Evolutionary conservation across 306 rosid species (phyloP), one percentile per base, ranked within the genome.

Genomic region (Cucumis hystrix): DNA sequence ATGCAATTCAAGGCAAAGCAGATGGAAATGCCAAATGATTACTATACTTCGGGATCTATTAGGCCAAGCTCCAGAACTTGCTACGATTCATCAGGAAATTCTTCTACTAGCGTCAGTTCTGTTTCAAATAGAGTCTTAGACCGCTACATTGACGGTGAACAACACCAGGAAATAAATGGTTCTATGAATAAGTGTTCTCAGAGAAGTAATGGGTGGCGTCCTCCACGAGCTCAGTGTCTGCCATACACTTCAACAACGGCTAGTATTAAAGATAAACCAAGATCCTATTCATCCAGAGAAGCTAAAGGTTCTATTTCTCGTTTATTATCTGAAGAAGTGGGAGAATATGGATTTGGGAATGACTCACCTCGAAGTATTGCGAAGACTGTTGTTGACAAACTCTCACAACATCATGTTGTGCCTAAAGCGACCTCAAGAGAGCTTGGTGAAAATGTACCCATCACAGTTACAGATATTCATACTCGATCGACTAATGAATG

Each of bases 131-230:
- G 83, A 78, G 57, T 89, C 76, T 78, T 92, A 75, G 98, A 92
- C 81, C 96, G 97, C 78, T 95, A 83, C 78, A 92, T 95, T 69
- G 99, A 92, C 52, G 97, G 97, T 76, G 99, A 95, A 82, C 98
- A 88, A 85, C 92, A 85, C 75, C 87, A 86, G 77, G 93, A 82
- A 79, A 83, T 79, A 54, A 82, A 78, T 75, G 87, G 79, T 74
- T 68, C 83, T 20, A 80, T 83, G 78, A 86, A 63, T 82, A 81
- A 23, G 79, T 81, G 7, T 74, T 80, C 86, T 40, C 89, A 86
- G 67, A 84, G 84, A 61, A 82, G 78, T 84, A 86, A 84, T 62
- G 74, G 77, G 79, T 82, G 80, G 89, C 92, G 84, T 68, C 97
- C 99, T 54, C 99, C 98, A 20, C 88, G 91, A 84, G 79, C 72